Conservation (phyloP, 2,329 filamentous ascomycete species). For the Botrytis hyacinthi region DNA sequence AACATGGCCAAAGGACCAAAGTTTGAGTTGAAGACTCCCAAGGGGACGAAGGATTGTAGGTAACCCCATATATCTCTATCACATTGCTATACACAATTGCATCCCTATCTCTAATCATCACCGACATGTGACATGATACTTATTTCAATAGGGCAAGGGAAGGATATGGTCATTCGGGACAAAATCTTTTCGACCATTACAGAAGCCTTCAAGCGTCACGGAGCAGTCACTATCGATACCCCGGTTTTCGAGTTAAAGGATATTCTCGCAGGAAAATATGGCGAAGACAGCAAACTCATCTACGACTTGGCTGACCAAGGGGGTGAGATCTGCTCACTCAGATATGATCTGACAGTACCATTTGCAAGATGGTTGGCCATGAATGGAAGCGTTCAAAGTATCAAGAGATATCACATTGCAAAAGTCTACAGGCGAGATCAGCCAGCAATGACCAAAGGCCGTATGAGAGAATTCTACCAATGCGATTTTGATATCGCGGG, state of each 20-base stretch:
- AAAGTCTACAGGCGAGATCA: slow-evolving; percentile 85
- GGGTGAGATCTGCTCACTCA: slow-evolving; percentile 78
- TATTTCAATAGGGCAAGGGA: slow-evolving; percentile 57
- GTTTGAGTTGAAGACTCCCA: slow-evolving; percentile 81
- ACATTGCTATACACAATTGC: slow-evolving; percentile 14
- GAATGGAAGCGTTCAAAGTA: slow-evolving; percentile 73
- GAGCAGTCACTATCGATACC: slow-evolving; percentile 76
- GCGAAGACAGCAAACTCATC: slow-evolving; percentile 89
- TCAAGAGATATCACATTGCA: slow-evolving; percentile 93
- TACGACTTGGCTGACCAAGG: slow-evolving; percentile 87
- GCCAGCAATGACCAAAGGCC: slow-evolving; percentile 83
- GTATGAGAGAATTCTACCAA: slow-evolving; percentile 96
- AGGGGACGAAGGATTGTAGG: slow-evolving; percentile 83
- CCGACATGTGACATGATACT: slow-evolving; percentile 29
- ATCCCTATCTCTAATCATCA: neutral
- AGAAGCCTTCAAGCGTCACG: slow-evolving; percentile 79
- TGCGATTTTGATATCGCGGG: slow-evolving; percentile 97
- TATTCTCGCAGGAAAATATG: slow-evolving; percentile 85
- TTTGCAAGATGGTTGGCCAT: slow-evolving; percentile 92
- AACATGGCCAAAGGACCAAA: slow-evolving; percentile 44
- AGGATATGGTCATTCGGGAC: slow-evolving; percentile 77
- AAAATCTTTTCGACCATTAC: slow-evolving; percentile 75
- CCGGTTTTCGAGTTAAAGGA: slow-evolving; percentile 84
- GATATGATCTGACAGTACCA: slow-evolving; percentile 85
- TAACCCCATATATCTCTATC: slow-evolving; percentile 14